phyloP scores from a whole-genome alignment of 331 rosid species.

The Saraca asoca region DNA sequence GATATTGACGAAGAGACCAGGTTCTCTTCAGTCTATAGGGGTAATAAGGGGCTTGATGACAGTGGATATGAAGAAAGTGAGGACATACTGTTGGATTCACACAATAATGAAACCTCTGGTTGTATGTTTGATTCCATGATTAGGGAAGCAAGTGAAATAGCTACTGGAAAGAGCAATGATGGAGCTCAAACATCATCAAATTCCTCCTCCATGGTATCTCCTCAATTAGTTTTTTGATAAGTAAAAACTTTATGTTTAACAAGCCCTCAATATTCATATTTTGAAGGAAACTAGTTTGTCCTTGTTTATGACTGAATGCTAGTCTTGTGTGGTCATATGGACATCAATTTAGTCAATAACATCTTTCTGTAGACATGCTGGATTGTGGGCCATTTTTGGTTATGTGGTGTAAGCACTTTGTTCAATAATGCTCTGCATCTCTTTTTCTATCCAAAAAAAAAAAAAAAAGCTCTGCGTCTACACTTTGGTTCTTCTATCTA shows the following conservation, averaged over 20 bases:
- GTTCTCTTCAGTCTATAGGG: conserved; percentile 84
- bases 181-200: conserved; percentile 53
- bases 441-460: neutral
- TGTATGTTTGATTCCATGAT: conserved; percentile 45
- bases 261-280: conserved; percentile 7
- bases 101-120: conserved; percentile 73
- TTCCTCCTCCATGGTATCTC: conserved; percentile 58
- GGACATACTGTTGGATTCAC: conserved; percentile 59
- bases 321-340: conserved; percentile 3
- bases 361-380: conserved; percentile 13
- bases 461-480: too few species aligned
- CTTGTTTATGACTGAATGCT: conserved; percentile 27
- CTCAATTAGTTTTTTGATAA: conserved; percentile 24
- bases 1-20: conserved; percentile 93
- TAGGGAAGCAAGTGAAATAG: conserved; percentile 47
- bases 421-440: conserved; percentile 16
- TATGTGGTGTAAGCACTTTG: conserved; percentile 7
- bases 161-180: conserved; percentile 51
- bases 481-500: conserved; percentile 20
- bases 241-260: conserved; percentile 15
- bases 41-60: conserved; percentile 66
- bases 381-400: conserved; percentile 18
- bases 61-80: conserved; percentile 69
- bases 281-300: conserved; percentile 5
- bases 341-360: conserved; percentile 11